A percentile compares a stretch with the other conserved stretches of the same genome.
These are phyloP conservation scores for Xylariaceae sp. DNA, from an alignment of 2,329 filamentous ascomycete genomes.

Conservation along the genomic window DNA sequence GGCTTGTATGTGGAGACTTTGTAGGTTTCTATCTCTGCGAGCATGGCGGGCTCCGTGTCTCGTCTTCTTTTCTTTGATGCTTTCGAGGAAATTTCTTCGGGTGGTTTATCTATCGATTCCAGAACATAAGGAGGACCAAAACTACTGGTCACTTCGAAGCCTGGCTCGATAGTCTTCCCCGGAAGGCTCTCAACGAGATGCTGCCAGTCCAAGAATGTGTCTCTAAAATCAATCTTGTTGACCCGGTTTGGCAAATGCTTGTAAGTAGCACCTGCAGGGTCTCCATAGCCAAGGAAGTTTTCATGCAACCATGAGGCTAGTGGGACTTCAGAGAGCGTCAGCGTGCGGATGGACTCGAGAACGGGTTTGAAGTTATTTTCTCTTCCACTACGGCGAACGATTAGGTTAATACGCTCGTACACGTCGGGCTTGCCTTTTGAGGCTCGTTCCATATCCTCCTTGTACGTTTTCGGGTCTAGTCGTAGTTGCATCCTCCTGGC, in stretches of 20 bases:
- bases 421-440: constrained; percentile 75
- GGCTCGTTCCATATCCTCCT: constrained; percentile 72
- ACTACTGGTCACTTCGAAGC: constrained; percentile 71
- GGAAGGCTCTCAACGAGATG: constrained; percentile 90
- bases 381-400: constrained; percentile 80
- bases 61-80: constrained; percentile 87
- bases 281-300: constrained; percentile 96
- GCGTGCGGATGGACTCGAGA: constrained; percentile 85
- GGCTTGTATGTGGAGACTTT: constrained; percentile 91
- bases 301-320: constrained; percentile 93
- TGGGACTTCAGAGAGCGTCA: constrained; percentile 84
- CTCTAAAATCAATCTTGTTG: constrained; percentile 83
- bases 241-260: constrained; percentile 80
- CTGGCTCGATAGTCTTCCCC: constrained; percentile 84
- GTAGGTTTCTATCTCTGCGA: constrained; percentile 70
- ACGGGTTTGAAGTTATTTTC: constrained; percentile 99
- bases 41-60: constrained; percentile 72
- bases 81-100: constrained; percentile 59
- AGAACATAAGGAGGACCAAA: constrained; percentile 90
- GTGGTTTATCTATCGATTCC: constrained; percentile 65
- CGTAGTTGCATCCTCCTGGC: constrained; percentile 78
- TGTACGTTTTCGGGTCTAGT: constrained; percentile 80
- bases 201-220: constrained; percentile 95
- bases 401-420: constrained; percentile 84
- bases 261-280: constrained; percentile 87